phyloP scores from a whole-genome alignment of 805 yeast species.

The Wickerhamiella occidentalis region DNA sequence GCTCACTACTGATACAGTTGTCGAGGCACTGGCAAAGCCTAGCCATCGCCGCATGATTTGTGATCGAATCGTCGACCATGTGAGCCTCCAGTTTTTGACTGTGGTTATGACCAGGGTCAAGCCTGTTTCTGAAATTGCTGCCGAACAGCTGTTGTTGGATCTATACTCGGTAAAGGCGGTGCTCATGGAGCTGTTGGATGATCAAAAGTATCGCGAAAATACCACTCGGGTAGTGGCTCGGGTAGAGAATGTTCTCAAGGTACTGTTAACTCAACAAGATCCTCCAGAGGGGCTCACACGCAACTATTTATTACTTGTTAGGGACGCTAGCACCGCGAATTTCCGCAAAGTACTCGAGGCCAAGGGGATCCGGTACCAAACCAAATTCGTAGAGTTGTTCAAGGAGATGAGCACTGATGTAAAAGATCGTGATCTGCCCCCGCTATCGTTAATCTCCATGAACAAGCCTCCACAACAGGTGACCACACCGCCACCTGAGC shows the following conservation, averaged over 20 bases:
- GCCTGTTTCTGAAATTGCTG: constrained; percentile 56
- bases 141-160: constrained; percentile 76
- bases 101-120: constrained; percentile 44
- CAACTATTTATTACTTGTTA: constrained; percentile 52
- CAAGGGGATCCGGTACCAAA: constrained; percentile 38
- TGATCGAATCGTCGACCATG: constrained; percentile 60
- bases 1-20: constrained; percentile 33
- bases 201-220: constrained; percentile 27
- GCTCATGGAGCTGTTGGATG: constrained; percentile 29
- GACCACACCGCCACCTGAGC: constrained; percentile 4
- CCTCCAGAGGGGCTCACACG: constrained; percentile 56
- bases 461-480: background rate
- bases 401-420: constrained; percentile 16
- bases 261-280: constrained; percentile 48
- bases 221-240: constrained; percentile 25
- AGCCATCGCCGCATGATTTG: constrained; percentile 60
- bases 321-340: constrained; percentile 50
- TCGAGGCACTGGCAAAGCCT: constrained; percentile 43
- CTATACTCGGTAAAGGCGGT: constrained; percentile 48
- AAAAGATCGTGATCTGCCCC: constrained; percentile 14
- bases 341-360: constrained; percentile 52
- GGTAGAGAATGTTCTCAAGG: constrained; percentile 55
- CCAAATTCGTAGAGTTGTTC: constrained; percentile 20
- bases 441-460: constrained; percentile 12
- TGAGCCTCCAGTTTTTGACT: constrained; percentile 43